A percentile compares a stretch with the other conserved stretches of the same genome.
These are phyloP conservation scores for Alternaria metachromatica DNA, from an alignment of 2,329 filamentous ascomycete species.

Conservation along the genomic window DNA sequence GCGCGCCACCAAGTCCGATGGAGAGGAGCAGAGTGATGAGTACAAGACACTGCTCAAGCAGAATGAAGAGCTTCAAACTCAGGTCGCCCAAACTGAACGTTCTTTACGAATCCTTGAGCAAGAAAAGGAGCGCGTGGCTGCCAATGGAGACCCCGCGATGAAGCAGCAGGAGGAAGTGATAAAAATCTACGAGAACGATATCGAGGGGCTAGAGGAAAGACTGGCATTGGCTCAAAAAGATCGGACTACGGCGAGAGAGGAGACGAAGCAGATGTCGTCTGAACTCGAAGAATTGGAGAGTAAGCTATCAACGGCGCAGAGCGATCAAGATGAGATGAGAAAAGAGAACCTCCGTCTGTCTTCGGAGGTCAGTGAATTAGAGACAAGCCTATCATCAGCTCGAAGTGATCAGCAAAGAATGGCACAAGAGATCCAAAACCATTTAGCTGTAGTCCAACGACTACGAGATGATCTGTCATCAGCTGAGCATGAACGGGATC, in stretches of 20 bases:
- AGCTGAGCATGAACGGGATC: background rate
- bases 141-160: background rate
- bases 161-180: background rate
- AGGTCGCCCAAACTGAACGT: background rate
- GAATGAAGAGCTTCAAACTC: background rate
- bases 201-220: background rate
- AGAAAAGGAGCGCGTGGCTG: background rate
- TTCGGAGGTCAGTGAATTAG: background rate
- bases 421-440: background rate
- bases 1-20: background rate
- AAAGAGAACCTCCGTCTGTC: background rate
- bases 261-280: background rate
- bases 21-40: background rate
- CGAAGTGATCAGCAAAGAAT: background rate
- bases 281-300: background rate
- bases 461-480: background rate
- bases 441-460: background rate
- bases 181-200: background rate
- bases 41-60: background rate
- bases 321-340: background rate
- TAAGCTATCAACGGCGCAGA: background rate
- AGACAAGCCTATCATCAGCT: background rate
- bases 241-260: background rate
- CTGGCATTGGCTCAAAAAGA: background rate
- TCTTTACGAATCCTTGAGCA: background rate